These are phyloP conservation scores for Candida orba DNA, from an alignment of 805 yeast species.

Conservation along the genomic window DNA sequence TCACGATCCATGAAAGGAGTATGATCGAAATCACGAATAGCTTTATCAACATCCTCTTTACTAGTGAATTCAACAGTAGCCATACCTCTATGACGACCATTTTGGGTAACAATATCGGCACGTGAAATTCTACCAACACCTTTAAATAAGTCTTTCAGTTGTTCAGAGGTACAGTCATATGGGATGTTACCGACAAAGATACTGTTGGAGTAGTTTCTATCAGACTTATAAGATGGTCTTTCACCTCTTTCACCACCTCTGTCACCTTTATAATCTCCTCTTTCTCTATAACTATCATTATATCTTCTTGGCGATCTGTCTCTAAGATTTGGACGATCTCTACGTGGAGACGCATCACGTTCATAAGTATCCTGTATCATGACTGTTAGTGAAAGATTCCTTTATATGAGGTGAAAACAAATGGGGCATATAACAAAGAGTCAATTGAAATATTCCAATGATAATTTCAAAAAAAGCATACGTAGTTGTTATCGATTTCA, in stretches of 20 bases:
- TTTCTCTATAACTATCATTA: constrained; percentile 29
- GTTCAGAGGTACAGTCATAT: constrained; percentile 51
- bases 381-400: not conserved
- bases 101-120: constrained; percentile 75
- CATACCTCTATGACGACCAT: constrained; percentile 84
- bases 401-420: constrained; percentile 4
- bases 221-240: constrained; percentile 30
- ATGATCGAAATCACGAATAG: constrained; percentile 65
- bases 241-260: constrained; percentile 20
- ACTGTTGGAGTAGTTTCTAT: constrained; percentile 60
- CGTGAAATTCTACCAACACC: constrained; percentile 58
- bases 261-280: constrained; percentile 17
- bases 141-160: constrained; percentile 53
- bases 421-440: not conserved
- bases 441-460: not conserved
- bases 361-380: constrained; percentile 19
- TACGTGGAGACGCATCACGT: constrained; percentile 25
- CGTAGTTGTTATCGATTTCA: constrained; percentile 6
- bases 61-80: constrained; percentile 80
- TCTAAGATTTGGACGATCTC: constrained; percentile 20
- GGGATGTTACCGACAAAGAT: constrained; percentile 72
- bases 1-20: constrained; percentile 62
- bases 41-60: constrained; percentile 58
- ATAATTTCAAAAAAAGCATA: not conserved
- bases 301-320: constrained; percentile 27